These are phyloP conservation scores for Pittosporum tobira DNA, from an alignment of 129 eudicot species.

Conservation along the genomic window DNA sequence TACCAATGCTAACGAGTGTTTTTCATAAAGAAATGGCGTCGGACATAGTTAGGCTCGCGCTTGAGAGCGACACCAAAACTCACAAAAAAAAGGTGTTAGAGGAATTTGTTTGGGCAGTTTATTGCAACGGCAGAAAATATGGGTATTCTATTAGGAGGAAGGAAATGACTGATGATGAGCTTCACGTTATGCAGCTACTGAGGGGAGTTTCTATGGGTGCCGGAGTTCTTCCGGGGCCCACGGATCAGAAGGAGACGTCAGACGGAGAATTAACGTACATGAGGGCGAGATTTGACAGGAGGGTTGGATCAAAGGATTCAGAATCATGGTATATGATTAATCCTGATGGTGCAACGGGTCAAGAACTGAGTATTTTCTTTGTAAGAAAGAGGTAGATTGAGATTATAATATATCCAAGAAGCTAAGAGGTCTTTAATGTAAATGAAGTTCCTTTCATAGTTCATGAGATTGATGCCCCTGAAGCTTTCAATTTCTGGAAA, in stretches of 20 bases:
- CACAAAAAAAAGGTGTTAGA: slow-evolving; percentile 64
- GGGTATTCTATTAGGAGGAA: slow-evolving; percentile 75
- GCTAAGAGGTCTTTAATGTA: not conserved
- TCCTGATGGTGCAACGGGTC: slow-evolving; percentile 72
- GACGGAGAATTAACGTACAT: slow-evolving; percentile 77
- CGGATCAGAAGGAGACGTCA: slow-evolving; percentile 30
- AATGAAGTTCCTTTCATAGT: not conserved
- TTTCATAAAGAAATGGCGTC: slow-evolving; percentile 72
- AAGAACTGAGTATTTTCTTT: slow-evolving; percentile 78
- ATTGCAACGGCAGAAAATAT: slow-evolving; percentile 60
- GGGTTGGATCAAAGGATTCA: slow-evolving; percentile 67
- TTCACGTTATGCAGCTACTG: slow-evolving; percentile 57
- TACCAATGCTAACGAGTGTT: slow-evolving; percentile 47
- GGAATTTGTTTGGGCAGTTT: slow-evolving; percentile 81
- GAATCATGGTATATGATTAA: slow-evolving; percentile 85
- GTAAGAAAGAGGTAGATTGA: slow-evolving; percentile 29
- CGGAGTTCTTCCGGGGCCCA: slow-evolving; percentile 65
- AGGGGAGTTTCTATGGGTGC: slow-evolving; percentile 97
- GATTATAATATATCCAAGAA: no score
- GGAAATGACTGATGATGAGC: slow-evolving; percentile 68
- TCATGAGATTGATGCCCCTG: not conserved
- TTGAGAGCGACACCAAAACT: slow-evolving; percentile 67
- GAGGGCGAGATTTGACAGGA: slow-evolving; percentile 79
- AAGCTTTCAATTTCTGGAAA: not conserved
- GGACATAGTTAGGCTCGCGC: slow-evolving; percentile 49